phyloP scores from a whole-genome alignment of 768 basidiomycete species.

The Lactarius psammicola region DNA sequence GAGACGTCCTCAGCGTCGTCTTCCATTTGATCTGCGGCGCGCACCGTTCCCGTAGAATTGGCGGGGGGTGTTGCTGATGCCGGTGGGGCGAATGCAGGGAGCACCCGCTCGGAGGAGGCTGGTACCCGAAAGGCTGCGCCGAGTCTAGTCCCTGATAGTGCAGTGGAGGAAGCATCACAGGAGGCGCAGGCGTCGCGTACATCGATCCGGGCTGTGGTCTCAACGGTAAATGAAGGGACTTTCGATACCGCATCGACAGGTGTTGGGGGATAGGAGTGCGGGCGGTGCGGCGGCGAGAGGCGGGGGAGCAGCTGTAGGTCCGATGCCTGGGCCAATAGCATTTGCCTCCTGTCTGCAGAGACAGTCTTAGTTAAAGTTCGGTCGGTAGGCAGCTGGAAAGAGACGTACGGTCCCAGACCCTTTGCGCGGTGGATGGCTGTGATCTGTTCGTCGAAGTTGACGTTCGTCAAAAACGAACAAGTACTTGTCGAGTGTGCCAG shows the following conservation, averaged over 20 bases:
- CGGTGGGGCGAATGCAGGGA: conserved; percentile 57
- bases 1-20: conserved; percentile 62
- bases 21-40: conserved; percentile 81
- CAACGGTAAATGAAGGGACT: conserved; percentile 69
- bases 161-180: conserved; percentile 77
- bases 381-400: conserved; percentile 17
- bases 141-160: conserved; percentile 81
- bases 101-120: conserved; percentile 47
- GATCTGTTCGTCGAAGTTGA: conserved; percentile 97
- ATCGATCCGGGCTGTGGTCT: conserved; percentile 87
- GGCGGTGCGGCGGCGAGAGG: conserved; percentile 61
- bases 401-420: conserved; percentile 79
- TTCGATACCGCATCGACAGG: conserved; percentile 42
- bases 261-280: conserved; percentile 62
- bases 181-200: conserved; percentile 53
- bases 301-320: conserved; percentile 71
- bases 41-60: conserved; percentile 63
- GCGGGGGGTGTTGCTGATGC: conserved; percentile 43
- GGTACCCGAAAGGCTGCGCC: conserved; percentile 75
- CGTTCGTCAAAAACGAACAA: conserved; percentile 86
- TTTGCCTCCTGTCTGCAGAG: conserved; percentile 62
- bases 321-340: conserved; percentile 86
- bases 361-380: conserved; percentile 23
- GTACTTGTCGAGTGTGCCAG: conserved; percentile 88
- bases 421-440: conserved; percentile 93